These are phyloP conservation scores for Puccinia polysora DNA, from an alignment of 1,284 basidiomycete genomes.

Conservation along the genomic window DNA sequence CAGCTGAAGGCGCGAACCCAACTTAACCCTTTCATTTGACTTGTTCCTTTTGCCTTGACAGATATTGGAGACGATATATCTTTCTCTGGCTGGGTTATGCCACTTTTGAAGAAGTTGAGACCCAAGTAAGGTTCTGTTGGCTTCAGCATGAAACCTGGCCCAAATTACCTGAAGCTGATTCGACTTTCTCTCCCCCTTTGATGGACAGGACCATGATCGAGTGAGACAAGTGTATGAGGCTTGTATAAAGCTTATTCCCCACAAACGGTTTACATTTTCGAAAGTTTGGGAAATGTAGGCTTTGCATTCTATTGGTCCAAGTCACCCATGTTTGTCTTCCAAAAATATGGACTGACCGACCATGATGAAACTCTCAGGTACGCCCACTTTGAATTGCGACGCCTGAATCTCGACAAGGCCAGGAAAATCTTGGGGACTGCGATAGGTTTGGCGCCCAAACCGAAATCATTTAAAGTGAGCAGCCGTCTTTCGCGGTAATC, in stretches of 20 bases:
- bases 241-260: conserved; percentile 79
- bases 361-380: conserved; percentile 68
- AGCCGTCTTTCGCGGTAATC: not conserved
- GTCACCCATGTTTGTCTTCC: not conserved
- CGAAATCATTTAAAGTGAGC: conserved; percentile 56
- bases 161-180: not conserved
- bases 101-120: conserved; percentile 92
- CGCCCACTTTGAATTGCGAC: conserved; percentile 85
- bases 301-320: not conserved
- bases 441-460: conserved; percentile 85
- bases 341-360: too few species aligned
- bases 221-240: conserved; percentile 89
- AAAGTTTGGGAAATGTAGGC: conserved; percentile 58
- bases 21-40: not conserved
- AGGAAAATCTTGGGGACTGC: conserved; percentile 77
- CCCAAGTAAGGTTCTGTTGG: conserved; percentile 61
- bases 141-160: conserved; percentile 18
- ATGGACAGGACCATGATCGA: conserved; percentile 68
- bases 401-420: conserved; percentile 74
- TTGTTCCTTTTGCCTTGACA: not conserved
- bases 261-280: conserved; percentile 94
- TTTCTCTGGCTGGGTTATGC: conserved; percentile 96
- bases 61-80: conserved; percentile 86
- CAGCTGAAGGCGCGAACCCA: conserved; percentile 45
- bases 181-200: not conserved